Evolutionary conservation across 441 rosid species (phyloP).

Genomic region (Pelargonium hybrid): DNA sequence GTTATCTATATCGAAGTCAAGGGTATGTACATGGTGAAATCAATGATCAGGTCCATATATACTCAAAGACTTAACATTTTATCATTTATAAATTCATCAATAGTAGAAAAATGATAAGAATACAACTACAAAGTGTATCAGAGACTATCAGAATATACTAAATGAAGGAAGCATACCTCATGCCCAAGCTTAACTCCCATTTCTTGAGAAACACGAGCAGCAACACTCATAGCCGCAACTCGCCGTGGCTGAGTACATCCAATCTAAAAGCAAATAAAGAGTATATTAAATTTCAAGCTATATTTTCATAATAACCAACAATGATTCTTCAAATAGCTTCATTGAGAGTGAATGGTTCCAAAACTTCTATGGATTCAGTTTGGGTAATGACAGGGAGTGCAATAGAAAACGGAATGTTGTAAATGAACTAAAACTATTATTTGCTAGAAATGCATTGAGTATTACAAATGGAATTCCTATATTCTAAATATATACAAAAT

Average conservation of each 20-base stretch:
- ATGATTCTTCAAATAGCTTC: neutral
- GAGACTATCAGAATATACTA: neutral
- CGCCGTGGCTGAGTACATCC: constrained; percentile 97
- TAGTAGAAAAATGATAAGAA: neutral
- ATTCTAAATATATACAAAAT: too few relatives aligned
- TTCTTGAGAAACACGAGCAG: constrained; percentile 97
- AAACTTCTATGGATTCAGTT: neutral
- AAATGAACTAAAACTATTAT: too few relatives aligned
- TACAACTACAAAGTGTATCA: neutral
- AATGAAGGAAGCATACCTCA: constrained; percentile 36
- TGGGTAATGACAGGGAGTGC: neutral
- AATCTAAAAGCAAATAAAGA: constrained; percentile 33
- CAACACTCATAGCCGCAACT: constrained; percentile 98
- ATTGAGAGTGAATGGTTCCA: neutral
- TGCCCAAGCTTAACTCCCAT: constrained; percentile 98
- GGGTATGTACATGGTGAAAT: neutral
- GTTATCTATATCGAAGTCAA: neutral
- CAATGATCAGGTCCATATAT: neutral
- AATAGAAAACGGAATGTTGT: neutral
- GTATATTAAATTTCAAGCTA: neutral
- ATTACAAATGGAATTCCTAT: neutral
- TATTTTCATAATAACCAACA: too few relatives aligned
- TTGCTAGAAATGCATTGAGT: neutral
- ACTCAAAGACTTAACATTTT: neutral
- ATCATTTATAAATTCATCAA: neutral